Percentiles rank a stretch among this genome's conserved stretches.
These are phyloP conservation scores for Lophiostoma macrostomum DNA, from an alignment of 495 filamentous ascomycete genomes.

Conservation along the genomic window DNA sequence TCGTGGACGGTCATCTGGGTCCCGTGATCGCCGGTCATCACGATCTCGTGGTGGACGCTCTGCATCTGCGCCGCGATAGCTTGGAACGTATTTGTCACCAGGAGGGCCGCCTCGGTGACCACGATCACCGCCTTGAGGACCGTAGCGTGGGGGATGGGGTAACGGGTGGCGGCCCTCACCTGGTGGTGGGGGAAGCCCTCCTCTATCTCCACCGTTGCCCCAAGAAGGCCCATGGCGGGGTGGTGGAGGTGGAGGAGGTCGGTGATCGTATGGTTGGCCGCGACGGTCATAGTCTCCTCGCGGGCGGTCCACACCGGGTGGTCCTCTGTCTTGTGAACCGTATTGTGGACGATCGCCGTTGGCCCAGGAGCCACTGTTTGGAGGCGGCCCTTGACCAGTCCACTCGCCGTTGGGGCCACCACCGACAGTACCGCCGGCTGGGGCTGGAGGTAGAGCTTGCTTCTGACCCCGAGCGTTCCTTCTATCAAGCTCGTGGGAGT, in stretches of 20 bases:
- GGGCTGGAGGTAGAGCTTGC: conserved; percentile 77
- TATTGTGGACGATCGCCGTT: conserved; percentile 27
- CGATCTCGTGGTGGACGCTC: neutral
- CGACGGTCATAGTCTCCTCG: conserved; percentile 27
- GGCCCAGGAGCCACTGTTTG: conserved; percentile 14
- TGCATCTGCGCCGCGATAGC: conserved; percentile 23
- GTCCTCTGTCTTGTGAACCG: conserved; percentile 26
- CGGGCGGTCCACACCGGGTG: conserved; percentile 20
- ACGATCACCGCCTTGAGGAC: conserved; percentile 11
- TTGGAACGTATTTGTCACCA: conserved; percentile 39
- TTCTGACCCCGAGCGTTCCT: conserved; percentile 80
- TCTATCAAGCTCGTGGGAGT: conserved; percentile 93
- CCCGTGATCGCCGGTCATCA: conserved; percentile 26
- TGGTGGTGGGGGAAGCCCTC: conserved; percentile 27
- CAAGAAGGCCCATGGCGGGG: conserved; percentile 27
- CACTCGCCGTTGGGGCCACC: conserved; percentile 65
- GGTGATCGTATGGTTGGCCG: conserved; percentile 28
- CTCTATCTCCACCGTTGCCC: conserved; percentile 14
- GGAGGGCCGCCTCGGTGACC: conserved; percentile 1
- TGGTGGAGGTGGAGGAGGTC: conserved; percentile 33
- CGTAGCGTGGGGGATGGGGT: conserved; percentile 30
- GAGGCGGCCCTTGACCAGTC: conserved; percentile 41
- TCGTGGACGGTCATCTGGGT: conserved; percentile 26
- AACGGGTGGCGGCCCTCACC: conserved; percentile 31
- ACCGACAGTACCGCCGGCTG: conserved; percentile 83